Evolutionary conservation across 257 asterid species (phyloP).

Genomic region (Solanum chmielewskii): DNA sequence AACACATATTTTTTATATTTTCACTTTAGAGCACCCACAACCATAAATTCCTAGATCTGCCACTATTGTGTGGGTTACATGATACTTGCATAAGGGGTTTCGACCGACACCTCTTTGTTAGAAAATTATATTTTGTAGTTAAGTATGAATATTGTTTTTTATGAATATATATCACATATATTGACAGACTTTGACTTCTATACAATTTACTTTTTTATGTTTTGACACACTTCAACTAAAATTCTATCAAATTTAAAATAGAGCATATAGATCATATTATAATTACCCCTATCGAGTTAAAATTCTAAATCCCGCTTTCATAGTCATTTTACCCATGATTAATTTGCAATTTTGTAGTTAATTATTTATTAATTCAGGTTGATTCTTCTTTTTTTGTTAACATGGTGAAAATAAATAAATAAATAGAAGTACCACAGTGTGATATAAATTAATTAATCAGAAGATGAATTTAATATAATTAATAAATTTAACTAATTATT

Average conservation of each 20-base stretch:
- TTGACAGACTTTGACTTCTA: too few species aligned
- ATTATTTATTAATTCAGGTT: not conserved
- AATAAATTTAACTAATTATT: not conserved
- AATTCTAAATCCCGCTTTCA: not conserved
- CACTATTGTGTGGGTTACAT: not conserved
- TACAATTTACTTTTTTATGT: too few species aligned
- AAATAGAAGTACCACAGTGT: too few species aligned
- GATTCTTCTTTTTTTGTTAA: not conserved
- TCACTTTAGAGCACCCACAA: too few species aligned
- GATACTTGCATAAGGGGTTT: not conserved
- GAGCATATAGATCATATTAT: not conserved
- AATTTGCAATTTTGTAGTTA: not conserved
- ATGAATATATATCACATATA: not conserved
- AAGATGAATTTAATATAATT: not conserved
- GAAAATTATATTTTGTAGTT: not conserved
- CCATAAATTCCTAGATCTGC: too few species aligned
- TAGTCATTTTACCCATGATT: not conserved
- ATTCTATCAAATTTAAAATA: too few species aligned
- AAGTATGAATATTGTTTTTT: too few species aligned
- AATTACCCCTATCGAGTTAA: not conserved
- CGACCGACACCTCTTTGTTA: not conserved
- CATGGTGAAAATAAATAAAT: not conserved
- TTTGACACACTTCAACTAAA: not conserved
- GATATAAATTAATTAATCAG: not conserved
- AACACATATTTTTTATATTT: too few species aligned